A percentile compares a stretch with the other conserved stretches of the same genome.
Conservation (phyloP, 345 rosid genomes). For the Eucalyptus pauciflora region DNA sequence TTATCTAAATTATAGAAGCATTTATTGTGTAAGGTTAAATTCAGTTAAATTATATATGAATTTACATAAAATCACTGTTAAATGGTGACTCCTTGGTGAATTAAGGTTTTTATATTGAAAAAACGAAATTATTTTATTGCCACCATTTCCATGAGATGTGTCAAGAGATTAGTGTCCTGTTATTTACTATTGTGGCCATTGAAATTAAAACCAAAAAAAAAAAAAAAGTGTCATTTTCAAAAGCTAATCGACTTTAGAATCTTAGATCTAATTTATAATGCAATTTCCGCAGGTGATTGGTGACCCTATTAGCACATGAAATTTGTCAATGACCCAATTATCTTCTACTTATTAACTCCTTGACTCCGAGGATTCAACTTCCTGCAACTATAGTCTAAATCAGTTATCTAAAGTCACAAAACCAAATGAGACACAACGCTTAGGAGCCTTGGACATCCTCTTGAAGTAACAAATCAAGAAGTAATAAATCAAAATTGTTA, state of each 20-base stretch:
- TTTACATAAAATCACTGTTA: background rate
- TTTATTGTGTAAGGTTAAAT: background rate
- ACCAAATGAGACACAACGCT: background rate
- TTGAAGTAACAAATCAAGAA: background rate
- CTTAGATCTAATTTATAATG: background rate
- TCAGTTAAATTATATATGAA: background rate
- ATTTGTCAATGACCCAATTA: background rate
- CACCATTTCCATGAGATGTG: background rate
- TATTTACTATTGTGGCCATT: background rate
- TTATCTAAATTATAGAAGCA: background rate
- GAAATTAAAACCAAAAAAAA: too few species aligned
- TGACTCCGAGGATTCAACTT: background rate
- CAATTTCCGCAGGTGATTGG: background rate
- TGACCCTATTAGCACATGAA: background rate
- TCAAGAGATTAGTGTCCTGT: background rate
- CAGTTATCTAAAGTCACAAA: background rate
- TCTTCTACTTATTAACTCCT: background rate
- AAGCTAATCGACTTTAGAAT: background rate
- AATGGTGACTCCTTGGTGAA: background rate
- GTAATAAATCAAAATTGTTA: too few species aligned
- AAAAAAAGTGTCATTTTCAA: background rate
- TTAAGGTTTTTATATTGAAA: background rate
- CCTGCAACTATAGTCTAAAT: background rate
- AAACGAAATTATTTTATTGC: background rate
- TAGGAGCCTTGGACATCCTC: background rate